Conservation (phyloP, 352 stramenopile genomes). For the Globisporangium spiculum region DNA sequence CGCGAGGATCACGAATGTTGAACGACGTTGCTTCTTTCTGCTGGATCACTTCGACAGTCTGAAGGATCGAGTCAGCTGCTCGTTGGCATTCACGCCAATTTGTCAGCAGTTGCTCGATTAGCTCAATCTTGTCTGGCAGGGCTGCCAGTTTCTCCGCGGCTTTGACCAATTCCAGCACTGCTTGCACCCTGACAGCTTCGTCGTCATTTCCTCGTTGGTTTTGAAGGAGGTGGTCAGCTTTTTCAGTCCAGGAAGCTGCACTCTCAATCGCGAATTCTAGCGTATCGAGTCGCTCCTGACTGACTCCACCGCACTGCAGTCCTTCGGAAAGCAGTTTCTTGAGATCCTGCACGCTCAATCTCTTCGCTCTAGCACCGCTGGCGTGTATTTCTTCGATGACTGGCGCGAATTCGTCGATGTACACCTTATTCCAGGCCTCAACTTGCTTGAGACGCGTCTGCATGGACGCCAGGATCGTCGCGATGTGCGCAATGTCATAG, state of each 20-base stretch:
- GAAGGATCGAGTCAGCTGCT: conserved; percentile 22
- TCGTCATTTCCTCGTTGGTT: conserved; percentile 3
- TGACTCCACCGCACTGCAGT: conserved; percentile 24
- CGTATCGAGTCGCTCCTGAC: conserved; percentile 25
- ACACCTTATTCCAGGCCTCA: conserved; percentile 40
- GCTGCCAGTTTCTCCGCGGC: conserved; percentile 27
- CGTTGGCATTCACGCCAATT: conserved; percentile 29
- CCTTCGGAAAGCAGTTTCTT: conserved; percentile 32
- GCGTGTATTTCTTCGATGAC: background rate
- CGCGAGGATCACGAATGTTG: conserved; percentile 11
- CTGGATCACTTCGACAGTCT: conserved; percentile 22
- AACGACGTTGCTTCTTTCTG: conserved; percentile 20
- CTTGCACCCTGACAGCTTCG: conserved; percentile 9
- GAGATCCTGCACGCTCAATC: conserved; percentile 21
- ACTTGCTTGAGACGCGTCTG: conserved; percentile 31
- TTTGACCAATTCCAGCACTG: conserved; percentile 21
- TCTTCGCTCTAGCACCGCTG: conserved; percentile 5
- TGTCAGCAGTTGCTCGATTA: conserved; percentile 24
- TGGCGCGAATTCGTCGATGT: conserved; percentile 21
- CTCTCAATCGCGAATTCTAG: conserved; percentile 26
- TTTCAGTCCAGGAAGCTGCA: conserved; percentile 25
- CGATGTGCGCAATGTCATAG: conserved; percentile 39
- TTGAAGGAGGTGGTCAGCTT: conserved; percentile 25
- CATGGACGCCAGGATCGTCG: conserved; percentile 34
- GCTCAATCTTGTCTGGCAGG: conserved; percentile 19